Evolutionary conservation across 345 rosid genomes (phyloP).

Genomic region (Lumnitzera littorea): DNA sequence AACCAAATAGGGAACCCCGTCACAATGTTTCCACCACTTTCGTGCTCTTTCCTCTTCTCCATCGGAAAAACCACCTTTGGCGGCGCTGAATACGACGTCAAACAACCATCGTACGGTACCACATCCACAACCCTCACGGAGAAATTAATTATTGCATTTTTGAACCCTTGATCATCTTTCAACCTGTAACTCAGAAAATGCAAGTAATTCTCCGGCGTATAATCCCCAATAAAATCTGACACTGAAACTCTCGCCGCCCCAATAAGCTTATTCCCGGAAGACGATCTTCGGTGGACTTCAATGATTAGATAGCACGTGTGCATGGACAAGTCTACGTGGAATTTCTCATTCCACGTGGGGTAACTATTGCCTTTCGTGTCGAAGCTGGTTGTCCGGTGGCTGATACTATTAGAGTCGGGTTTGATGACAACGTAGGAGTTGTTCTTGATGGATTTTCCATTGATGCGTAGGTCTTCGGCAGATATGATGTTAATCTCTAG

Average conservation of each 20-base stretch:
- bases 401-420: conserved; percentile 9
- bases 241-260: conserved; percentile 14
- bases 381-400: neutral
- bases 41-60: neutral
- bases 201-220: conserved; percentile 7
- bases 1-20: conserved; percentile 11
- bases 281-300: conserved; percentile 12
- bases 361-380: conserved; percentile 36
- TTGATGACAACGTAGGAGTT: conserved; percentile 26
- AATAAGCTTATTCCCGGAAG: conserved; percentile 4
- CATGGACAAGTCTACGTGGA: conserved; percentile 8
- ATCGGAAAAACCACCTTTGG: conserved; percentile 2
- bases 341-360: conserved; percentile 53
- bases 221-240: conserved; percentile 21
- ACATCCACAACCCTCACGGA: conserved; percentile 12
- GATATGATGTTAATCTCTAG: conserved; percentile 34
- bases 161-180: conserved; percentile 7
- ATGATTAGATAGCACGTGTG: neutral
- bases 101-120: neutral
- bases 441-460: conserved; percentile 34
- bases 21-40: neutral
- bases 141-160: conserved; percentile 13
- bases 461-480: conserved; percentile 41
- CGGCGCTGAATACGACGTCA: conserved; percentile 2
- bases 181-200: conserved; percentile 18